phyloP scores from a whole-genome alignment of 768 basidiomycete species.

The Lactarius psammicola region DNA sequence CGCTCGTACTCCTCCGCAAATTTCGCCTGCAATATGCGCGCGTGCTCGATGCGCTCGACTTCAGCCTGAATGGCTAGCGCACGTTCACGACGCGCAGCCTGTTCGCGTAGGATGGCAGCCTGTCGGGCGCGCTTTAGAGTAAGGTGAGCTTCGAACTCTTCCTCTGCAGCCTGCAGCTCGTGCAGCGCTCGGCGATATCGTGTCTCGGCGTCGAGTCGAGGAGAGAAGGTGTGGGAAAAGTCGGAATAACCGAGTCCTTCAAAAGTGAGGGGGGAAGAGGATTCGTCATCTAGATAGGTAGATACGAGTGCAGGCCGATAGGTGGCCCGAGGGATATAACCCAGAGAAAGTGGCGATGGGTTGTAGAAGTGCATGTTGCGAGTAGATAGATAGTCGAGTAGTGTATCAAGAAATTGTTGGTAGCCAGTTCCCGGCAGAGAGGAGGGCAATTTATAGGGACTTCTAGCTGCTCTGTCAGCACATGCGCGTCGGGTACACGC shows the following conservation, averaged over 20 bases:
- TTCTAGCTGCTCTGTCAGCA: slow-evolving; percentile 11
- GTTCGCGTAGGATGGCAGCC: slow-evolving; percentile 8
- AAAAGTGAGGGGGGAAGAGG: not conserved
- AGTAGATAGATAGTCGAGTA: not conserved
- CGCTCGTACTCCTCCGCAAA: not conserved
- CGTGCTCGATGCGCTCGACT: not conserved
- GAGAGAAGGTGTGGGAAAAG: not conserved
- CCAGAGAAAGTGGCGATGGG: not conserved
- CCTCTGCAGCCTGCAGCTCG: slow-evolving; percentile 25
- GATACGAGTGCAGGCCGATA: slow-evolving; percentile 1
- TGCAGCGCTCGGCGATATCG: slow-evolving; percentile 26
- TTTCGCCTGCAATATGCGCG: slow-evolving; percentile 4
- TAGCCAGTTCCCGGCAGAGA: not conserved
- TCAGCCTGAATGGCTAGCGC: slow-evolving; percentile 10
- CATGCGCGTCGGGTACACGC: slow-evolving; percentile 23
- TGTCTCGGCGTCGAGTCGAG: slow-evolving; percentile 1
- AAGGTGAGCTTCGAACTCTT: slow-evolving; percentile 18
- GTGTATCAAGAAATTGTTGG: not conserved
- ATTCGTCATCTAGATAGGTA: not conserved
- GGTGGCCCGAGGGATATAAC: not conserved
- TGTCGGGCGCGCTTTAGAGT: slow-evolving; percentile 6
- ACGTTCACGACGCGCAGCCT: slow-evolving; percentile 6
- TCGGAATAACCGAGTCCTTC: not conserved
- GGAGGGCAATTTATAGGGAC: slow-evolving; percentile 16
- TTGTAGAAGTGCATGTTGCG: slow-evolving; percentile 18